phyloP scores from a whole-genome alignment of 441 rosid genomes.

The Mallotus repandus region DNA sequence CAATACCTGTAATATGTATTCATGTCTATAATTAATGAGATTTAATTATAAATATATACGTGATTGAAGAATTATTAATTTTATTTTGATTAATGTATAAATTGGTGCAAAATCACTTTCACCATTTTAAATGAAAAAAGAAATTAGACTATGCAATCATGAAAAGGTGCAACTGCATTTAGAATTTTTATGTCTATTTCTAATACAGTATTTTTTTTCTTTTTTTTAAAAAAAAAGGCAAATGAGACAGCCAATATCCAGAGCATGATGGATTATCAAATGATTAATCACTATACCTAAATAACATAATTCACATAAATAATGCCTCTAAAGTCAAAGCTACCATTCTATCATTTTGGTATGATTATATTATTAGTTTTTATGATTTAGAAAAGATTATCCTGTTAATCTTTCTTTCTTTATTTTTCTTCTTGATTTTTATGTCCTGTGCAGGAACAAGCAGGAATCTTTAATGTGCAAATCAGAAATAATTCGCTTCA shows the following conservation, averaged over 20 bases:
- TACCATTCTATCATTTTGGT: constrained; percentile 20
- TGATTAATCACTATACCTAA: constrained; percentile 3
- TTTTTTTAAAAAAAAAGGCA: neutral
- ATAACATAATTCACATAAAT: neutral
- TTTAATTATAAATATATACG: no score
- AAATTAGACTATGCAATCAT: no score
- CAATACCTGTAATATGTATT: no score
- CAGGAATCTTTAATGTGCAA: constrained; percentile 13
- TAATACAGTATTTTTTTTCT: no score
- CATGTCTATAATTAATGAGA: no score
- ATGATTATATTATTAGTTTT: neutral
- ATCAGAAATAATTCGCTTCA: constrained; percentile 2
- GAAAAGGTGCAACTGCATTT: no score
- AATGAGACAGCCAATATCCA: constrained; percentile 12
- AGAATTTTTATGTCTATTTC: no score
- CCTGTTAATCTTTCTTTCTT: neutral
- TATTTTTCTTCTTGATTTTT: neutral
- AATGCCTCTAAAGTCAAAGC: constrained; percentile 22
- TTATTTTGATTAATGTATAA: no score
- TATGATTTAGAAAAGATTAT: neutral
- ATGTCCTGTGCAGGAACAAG: neutral
- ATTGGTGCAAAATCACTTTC: no score
- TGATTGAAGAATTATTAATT: no score
- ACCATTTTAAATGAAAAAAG: no score
- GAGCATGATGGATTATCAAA: constrained; percentile 7